phyloP scores from a whole-genome alignment of 2,329 filamentous ascomycete species.

The Penicillium sp. region DNA sequence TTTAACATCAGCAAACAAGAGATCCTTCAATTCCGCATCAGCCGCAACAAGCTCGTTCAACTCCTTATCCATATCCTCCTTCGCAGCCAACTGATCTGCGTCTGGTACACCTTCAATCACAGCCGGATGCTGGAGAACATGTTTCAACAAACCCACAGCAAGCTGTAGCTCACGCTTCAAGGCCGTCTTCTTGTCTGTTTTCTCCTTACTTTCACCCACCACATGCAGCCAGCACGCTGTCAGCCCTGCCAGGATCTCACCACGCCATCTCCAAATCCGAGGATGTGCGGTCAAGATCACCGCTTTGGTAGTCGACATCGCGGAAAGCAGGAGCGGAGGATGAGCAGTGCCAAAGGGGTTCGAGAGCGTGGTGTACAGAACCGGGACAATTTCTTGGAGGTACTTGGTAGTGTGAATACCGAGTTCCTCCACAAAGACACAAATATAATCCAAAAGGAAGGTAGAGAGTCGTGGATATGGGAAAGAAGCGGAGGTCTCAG shows the following conservation, averaged over 20 bases:
- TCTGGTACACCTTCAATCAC: slow-evolving; percentile 14
- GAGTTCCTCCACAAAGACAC: slow-evolving; percentile 28
- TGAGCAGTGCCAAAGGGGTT: slow-evolving; percentile 63
- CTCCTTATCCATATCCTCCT: slow-evolving; percentile 32
- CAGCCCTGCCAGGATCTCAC: slow-evolving; percentile 60
- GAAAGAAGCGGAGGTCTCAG: slow-evolving; percentile 43
- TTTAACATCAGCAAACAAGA: slow-evolving; percentile 26
- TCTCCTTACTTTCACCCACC: slow-evolving; percentile 32
- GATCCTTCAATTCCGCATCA: slow-evolving; percentile 30
- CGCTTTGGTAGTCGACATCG: slow-evolving; percentile 52
- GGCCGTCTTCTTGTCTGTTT: background rate
- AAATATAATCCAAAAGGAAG: slow-evolving; percentile 34
- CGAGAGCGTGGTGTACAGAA: slow-evolving; percentile 61
- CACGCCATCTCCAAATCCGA: slow-evolving; percentile 58
- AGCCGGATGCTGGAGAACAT: slow-evolving; percentile 28
- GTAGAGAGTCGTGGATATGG: slow-evolving; percentile 49
- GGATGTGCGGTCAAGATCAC: slow-evolving; percentile 66
- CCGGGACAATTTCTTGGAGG: slow-evolving; percentile 60
- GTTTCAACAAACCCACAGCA: slow-evolving; percentile 27
- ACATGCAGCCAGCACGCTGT: slow-evolving; percentile 60
- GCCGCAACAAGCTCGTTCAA: slow-evolving; percentile 35
- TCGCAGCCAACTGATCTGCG: slow-evolving; percentile 19
- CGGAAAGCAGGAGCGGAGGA: slow-evolving; percentile 51
- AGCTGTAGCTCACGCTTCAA: slow-evolving; percentile 30
- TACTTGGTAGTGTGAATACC: slow-evolving; percentile 39